Percentiles rank a stretch among this genome's conserved stretches.
Evolutionary conservation across 164 flowering plant genomes (phyloP).

Genomic region (Cinnamomum chago): DNA sequence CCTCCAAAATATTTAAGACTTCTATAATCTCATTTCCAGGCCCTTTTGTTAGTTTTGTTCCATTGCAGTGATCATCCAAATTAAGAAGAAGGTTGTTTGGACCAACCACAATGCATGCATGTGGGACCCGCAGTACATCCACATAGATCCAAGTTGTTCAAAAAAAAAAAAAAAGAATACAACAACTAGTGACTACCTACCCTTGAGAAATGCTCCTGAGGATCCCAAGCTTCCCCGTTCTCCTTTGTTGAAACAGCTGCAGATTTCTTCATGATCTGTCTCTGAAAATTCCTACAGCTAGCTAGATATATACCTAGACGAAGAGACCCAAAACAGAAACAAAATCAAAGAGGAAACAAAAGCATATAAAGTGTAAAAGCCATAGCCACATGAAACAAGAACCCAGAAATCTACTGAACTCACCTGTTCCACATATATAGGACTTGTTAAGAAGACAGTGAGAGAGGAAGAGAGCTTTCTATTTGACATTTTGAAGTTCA

Average conservation of each 20-base stretch:
- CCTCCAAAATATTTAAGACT: background rate
- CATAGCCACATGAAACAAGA: too few species aligned
- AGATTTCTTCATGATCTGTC: constrained; percentile 3
- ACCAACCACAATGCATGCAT: background rate
- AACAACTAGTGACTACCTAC: background rate
- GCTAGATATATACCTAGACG: too few species aligned
- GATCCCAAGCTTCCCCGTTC: constrained; percentile 3
- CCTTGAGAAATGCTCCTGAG: constrained; percentile 5
- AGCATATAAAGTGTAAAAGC: background rate
- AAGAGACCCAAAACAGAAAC: background rate
- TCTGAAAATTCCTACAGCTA: background rate
- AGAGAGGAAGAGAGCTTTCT: too few species aligned
- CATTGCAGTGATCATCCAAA: background rate
- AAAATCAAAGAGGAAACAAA: background rate
- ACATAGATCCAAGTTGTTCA: too few species aligned
- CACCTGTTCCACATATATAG: too few species aligned
- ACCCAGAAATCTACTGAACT: too few species aligned
- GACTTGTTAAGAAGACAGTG: too few species aligned
- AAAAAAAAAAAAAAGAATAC: background rate
- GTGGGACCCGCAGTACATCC: background rate
- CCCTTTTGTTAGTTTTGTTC: background rate
- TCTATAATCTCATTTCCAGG: background rate
- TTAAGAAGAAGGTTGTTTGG: background rate
- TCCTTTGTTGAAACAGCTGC: background rate
- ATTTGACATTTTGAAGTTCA: too few species aligned